A percentile compares a stretch with the other conserved stretches of the same genome.
These are phyloP conservation scores for Penicillium angulare DNA, from an alignment of 495 filamentous ascomycete genomes.

Conservation along the genomic window DNA sequence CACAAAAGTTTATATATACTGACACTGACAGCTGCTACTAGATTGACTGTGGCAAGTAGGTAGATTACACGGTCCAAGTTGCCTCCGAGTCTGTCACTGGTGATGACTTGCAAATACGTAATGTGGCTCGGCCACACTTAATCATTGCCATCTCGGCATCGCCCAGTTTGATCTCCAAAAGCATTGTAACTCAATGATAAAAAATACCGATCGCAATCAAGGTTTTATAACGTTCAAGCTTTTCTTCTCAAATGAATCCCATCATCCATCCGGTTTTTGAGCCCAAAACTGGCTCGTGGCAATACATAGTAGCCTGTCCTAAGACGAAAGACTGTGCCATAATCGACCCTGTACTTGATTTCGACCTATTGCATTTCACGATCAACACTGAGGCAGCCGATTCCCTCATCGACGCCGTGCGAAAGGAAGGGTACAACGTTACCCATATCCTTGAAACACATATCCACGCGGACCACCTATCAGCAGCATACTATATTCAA, in stretches of 20 bases:
- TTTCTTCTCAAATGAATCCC: no score
- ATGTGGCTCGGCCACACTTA: no score
- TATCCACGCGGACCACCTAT: constrained; percentile 56
- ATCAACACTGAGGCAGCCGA: constrained; percentile 49
- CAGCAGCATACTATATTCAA: constrained; percentile 53
- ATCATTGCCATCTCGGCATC: no score
- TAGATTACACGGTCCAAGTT: no score
- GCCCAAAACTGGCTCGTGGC: constrained; percentile 46
- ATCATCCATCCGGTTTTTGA: constrained; percentile 40
- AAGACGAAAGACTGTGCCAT: constrained; percentile 43
- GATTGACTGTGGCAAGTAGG: no score
- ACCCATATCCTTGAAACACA: constrained; percentile 53
- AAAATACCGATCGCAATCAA: no score
- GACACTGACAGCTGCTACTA: no score
- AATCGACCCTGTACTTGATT: constrained; percentile 58
- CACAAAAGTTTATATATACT: no score
- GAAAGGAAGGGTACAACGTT: constrained; percentile 40
- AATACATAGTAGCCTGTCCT: constrained; percentile 53
- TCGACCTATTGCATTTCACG: constrained; percentile 32
- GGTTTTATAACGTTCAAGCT: no score
- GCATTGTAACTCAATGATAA: no score
- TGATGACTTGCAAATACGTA: constrained; percentile 19
- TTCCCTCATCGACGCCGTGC: constrained; percentile 32
- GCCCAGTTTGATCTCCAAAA: no score
- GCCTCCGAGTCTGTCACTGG: no score